Conservation (phyloP, 2,329 filamentous ascomycete genomes). For the Dactylellina haptotyla region DNA sequence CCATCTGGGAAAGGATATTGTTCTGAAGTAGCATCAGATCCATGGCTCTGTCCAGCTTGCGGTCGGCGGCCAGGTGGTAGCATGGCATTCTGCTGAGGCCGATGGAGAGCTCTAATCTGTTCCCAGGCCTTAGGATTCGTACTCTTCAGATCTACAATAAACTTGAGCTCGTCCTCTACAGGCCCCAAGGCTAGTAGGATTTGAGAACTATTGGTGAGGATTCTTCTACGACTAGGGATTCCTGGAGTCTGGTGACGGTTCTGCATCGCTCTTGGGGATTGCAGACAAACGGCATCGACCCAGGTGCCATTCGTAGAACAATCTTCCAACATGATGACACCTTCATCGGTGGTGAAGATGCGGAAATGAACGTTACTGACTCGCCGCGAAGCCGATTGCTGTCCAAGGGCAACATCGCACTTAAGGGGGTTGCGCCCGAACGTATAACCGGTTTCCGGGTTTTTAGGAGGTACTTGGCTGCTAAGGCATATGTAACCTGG, state of each 20-base stretch:
- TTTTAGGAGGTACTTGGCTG: slow-evolving; percentile 63
- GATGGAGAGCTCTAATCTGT: slow-evolving; percentile 23
- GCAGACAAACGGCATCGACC: slow-evolving; percentile 72
- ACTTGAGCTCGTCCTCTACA: slow-evolving; percentile 73
- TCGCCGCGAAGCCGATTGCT: slow-evolving; percentile 70
- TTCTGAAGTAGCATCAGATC: slow-evolving; percentile 46
- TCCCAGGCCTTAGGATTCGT: slow-evolving; percentile 43
- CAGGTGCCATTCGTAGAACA: slow-evolving; percentile 94
- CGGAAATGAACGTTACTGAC: slow-evolving; percentile 97
- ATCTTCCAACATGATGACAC: slow-evolving; percentile 90
- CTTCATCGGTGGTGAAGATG: slow-evolving; percentile 87
- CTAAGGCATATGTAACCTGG: slow-evolving; percentile 55
- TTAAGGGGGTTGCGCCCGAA: slow-evolving; percentile 80
- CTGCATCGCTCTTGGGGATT: slow-evolving; percentile 36
- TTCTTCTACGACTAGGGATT: slow-evolving; percentile 58
- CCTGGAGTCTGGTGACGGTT: slow-evolving; percentile 38
- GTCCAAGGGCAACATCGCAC: slow-evolving; percentile 78
- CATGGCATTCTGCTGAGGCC: slow-evolving; percentile 31
- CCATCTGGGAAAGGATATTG: slow-evolving; percentile 64
- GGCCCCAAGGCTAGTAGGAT: slow-evolving; percentile 59
- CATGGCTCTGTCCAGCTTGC: slow-evolving; percentile 45
- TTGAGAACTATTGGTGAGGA: slow-evolving; percentile 59
- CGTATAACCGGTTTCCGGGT: slow-evolving; percentile 77
- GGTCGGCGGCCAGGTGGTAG: slow-evolving; percentile 46
- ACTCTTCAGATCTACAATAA: slow-evolving; percentile 82